A percentile compares a stretch with the other conserved stretches of the same genome.
Evolutionary conservation across 176 grass and related monocot species (phyloP).

Genomic region (Zoysia japonica): DNA sequence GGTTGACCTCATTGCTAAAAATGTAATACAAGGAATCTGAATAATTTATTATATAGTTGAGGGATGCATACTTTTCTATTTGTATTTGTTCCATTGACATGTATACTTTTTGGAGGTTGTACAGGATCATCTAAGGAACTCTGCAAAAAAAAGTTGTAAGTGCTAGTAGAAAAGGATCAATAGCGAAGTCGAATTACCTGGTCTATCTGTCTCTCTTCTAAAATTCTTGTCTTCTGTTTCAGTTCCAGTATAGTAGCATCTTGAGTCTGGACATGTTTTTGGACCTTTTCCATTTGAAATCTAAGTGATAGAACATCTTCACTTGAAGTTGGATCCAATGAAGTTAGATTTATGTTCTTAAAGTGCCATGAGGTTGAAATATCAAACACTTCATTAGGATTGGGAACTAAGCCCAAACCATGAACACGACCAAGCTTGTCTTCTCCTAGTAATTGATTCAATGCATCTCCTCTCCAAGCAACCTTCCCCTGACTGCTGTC

Average conservation of each 20-base stretch:
- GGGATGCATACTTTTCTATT: neutral
- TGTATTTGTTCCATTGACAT: neutral
- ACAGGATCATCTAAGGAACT: neutral
- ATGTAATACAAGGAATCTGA: neutral
- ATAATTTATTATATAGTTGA: neutral
- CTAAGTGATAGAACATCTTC: neutral
- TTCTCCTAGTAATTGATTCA: constrained; percentile 21
- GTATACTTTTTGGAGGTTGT: neutral
- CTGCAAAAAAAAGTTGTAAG: neutral
- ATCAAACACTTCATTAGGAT: neutral
- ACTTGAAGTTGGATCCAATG: constrained; percentile 1
- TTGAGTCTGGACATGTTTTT: neutral
- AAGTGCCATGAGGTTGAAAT: neutral
- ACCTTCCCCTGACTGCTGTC: neutral
- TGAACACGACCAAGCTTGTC: neutral
- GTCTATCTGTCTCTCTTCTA: neutral
- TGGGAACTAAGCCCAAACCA: constrained; percentile 3
- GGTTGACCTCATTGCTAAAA: neutral
- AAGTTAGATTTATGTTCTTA: neutral
- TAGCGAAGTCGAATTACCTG: neutral
- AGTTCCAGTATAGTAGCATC: neutral
- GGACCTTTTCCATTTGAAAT: neutral
- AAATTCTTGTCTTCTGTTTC: neutral
- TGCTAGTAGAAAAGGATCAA: too few species aligned
- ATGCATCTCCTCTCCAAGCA: constrained; percentile 21